Base-by-base conservation (phyloP, 495 filamentous ascomycete genomes). In the Clohesyomyces aquaticus region DNA sequence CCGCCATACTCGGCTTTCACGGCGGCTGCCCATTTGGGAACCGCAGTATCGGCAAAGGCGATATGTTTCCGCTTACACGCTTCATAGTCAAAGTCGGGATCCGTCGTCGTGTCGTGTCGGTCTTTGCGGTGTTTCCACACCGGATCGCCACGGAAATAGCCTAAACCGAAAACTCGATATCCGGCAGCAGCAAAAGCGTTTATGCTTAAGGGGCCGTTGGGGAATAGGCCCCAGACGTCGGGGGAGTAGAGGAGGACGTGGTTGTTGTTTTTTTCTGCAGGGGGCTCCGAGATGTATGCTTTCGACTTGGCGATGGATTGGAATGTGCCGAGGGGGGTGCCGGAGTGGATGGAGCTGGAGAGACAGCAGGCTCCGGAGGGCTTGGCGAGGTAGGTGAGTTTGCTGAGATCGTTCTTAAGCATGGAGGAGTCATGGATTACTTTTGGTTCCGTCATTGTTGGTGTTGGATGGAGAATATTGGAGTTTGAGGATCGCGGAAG, bases 171-270 rank as follows among this genome's bases (percentile, higher is more conserved):
- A 0, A 73, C 68, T 0, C 71, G 38, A 55, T 76, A 80, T 1
- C 77, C 77, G 1, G 77, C 76, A 42, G 75, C 74, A 2, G 77
- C 77, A 54, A 77, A 79, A 6, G 59, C 75, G 61, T 80, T 77
- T 73, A 79, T 77, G 10, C 78, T 61, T 26, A 80, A 60, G 3
- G 71, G 50, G 6, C 68, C 71, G 48, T 79, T 80, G 32, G 61
- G 70, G 48, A 73, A 77, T 35, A 78, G 57, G 23, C 75, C 77
- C 68, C 69, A 76, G 2, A 79, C 74, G 42, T 80, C 78, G 0
- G 77, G 76, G 56, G 74, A 78, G 66, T 77, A 79, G 22, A 79
- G 65, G 9, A 79, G 42, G 50, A 77, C 67, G 50, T 78, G 45
- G 8, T 75, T 76, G 58, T 78, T 79, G 1, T 46, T 65, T 12